A percentile compares a stretch with the other conserved stretches of the same genome.
These are phyloP conservation scores for Agrocybe chaxingu DNA, from an alignment of 768 basidiomycete genomes.

Conservation along the genomic window DNA sequence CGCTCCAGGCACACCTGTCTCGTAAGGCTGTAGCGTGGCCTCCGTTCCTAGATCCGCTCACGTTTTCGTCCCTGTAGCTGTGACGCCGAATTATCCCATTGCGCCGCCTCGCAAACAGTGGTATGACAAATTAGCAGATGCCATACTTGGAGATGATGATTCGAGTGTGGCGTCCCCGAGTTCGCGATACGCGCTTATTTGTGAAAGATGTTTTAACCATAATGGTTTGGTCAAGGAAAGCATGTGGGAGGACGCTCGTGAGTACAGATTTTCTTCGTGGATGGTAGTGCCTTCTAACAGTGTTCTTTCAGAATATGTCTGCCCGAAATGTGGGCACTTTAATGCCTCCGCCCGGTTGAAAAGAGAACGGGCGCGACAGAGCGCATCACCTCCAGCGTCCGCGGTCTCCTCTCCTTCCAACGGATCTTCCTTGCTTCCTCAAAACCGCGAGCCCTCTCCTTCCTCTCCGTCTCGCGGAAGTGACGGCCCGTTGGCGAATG, in stretches of 20 bases:
- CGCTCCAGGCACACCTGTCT: constrained; percentile 24
- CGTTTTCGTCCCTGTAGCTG: constrained; percentile 14
- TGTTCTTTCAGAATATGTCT: constrained; percentile 64
- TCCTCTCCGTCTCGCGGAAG: constrained; percentile 2
- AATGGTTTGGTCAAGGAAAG: constrained; percentile 86
- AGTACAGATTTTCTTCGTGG: constrained; percentile 28
- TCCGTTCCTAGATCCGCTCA: constrained; percentile 1
- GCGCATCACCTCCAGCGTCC: constrained; percentile 13
- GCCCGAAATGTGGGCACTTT: constrained; percentile 84
- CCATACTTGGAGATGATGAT: constrained; percentile 80
- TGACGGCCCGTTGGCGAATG: constrained; percentile 4
- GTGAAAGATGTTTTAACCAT: constrained; percentile 82
- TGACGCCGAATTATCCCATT: constrained; percentile 31
- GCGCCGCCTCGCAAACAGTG: constrained; percentile 65
- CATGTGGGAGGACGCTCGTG: constrained; percentile 80
- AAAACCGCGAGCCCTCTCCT: constrained; percentile 6
- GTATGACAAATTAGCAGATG: constrained; percentile 88
- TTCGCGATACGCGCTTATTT: constrained; percentile 80
- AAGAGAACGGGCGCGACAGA: constrained; percentile 18
- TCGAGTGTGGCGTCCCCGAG: constrained; percentile 35
- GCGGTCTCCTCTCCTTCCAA: constrained; percentile 14
- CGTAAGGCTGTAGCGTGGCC: constrained; percentile 17
- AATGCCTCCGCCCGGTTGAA: constrained; percentile 51
- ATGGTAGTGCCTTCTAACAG: not conserved
- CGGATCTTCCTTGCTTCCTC: constrained; percentile 3